A percentile compares a stretch with the other conserved stretches of the same genome.
Evolutionary conservation across 441 rosid species (phyloP).

Genomic region (Adansonia grandidieri): DNA sequence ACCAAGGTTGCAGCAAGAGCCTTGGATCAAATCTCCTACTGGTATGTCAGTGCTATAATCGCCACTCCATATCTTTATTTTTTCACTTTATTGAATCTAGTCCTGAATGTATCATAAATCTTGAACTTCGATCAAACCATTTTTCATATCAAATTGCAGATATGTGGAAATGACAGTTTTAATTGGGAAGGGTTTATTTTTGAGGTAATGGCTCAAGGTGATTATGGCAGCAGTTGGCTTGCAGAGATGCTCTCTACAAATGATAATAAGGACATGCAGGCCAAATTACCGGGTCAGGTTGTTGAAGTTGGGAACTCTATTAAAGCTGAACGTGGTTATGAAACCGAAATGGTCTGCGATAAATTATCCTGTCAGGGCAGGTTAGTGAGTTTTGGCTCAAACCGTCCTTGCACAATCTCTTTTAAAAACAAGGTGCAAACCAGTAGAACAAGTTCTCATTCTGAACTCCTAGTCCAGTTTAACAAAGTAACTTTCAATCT

Average conservation of each 20-base stretch:
- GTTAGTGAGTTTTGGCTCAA: slow-evolving; percentile 19
- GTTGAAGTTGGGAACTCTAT: neutral
- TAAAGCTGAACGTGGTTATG: neutral
- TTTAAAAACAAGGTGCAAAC: slow-evolving; percentile 16
- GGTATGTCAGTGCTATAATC: slow-evolving; percentile 15
- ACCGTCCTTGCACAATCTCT: neutral
- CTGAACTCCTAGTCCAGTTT: neutral
- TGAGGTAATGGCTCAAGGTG: neutral
- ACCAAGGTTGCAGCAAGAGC: neutral
- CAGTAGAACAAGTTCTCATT: neutral
- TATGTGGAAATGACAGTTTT: neutral
- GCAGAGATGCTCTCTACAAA: neutral
- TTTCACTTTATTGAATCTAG: neutral
- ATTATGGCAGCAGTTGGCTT: neutral
- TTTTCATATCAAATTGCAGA: slow-evolving; percentile 12
- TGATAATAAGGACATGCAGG: neutral
- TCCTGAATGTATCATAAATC: neutral
- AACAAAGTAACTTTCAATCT: neutral
- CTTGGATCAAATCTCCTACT: neutral
- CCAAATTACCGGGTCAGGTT: neutral
- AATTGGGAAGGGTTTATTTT: slow-evolving; percentile 14
- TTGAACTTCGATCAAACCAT: neutral
- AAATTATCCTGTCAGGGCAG: neutral
- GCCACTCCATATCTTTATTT: neutral
- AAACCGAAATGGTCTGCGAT: neutral